Base-by-base conservation (phyloP, 352 stramenopile genomes). In the Globisporangium echinulatum region DNA sequence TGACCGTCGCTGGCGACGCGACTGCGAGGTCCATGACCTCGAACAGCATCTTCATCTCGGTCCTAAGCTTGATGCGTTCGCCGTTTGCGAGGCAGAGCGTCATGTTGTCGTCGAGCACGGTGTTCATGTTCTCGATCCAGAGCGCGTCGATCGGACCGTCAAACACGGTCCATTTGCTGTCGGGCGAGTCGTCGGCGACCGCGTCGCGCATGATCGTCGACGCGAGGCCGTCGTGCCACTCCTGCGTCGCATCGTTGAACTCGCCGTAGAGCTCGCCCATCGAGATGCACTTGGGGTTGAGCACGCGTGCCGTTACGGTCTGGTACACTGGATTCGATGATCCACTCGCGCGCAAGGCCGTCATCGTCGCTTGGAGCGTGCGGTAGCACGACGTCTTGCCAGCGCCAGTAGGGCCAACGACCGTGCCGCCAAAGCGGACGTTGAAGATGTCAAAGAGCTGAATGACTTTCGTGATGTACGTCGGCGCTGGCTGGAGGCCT, bases 61-160 rank as follows among this genome's bases (percentile, higher is more conserved):
- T 74, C 56, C 82, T 85, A 11, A 90, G 75, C 44, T 90, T 90
- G 56, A 98, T 98, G 3, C 92, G 77, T 67, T 98, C 91, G 50
- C 92, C 93, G 62, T 97, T 98, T 0, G 92, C 89, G 0, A 98
- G 75, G 59, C 91, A 98, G 9, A 98, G 69, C 5, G 87, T 98
- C 91, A 97, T 98, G 66, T 97, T 98, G 69, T 98, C 92, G 61
- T 98, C 92, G 6, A 98, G 64, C 0, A 98, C 92, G 1, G 92
- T 98, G 74, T 98, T 98, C 90, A 98, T 96, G 68, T 98, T 97
- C 64, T 98, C 92, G 47, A 98, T 98, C 92, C 92, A 98, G 7
- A 97, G 69, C n/a, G 92, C 88, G 65, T 98, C 92, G 54, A 98
- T 97, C 9, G 92, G 92, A 2, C 92, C 92, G 60, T 98, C 92